Conservation (phyloP, 257 asterid genomes). For the Thymus mandschuricus region DNA sequence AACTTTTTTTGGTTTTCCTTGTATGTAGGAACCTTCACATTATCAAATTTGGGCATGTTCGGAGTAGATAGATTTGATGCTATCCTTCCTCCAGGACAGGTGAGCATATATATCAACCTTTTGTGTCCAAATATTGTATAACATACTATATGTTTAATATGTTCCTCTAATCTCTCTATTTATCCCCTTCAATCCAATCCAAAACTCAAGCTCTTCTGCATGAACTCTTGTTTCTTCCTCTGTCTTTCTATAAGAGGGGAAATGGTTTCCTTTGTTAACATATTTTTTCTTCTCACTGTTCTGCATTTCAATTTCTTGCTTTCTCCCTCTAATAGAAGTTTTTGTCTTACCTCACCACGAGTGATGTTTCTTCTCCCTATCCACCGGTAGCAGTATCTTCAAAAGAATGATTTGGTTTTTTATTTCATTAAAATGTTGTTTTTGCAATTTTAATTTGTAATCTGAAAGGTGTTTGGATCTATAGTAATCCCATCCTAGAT, state of each 20-base stretch:
- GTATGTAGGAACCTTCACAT: conserved; percentile 74
- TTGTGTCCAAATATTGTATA: background rate
- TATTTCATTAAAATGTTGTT: background rate
- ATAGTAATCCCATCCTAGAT: background rate
- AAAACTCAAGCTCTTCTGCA: background rate
- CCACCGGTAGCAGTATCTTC: background rate
- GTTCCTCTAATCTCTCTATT: background rate
- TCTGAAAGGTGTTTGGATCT: background rate
- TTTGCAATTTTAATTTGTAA: background rate
- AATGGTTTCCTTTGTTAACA: background rate
- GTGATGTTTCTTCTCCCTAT: background rate
- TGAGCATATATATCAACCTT: conserved; percentile 32
- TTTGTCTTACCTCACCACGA: background rate
- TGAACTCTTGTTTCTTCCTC: background rate
- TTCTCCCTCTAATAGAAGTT: background rate
- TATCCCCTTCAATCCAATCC: background rate
- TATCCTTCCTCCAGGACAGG: conserved; percentile 96
- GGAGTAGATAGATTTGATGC: conserved; percentile 97
- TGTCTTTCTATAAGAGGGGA: background rate
- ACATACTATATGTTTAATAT: background rate
- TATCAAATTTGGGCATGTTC: conserved; percentile 93
- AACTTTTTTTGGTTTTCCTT: background rate
- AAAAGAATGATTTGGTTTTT: background rate
- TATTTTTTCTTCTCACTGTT: background rate
- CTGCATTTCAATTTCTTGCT: background rate